A percentile compares a stretch with the other conserved stretches of the same genome.
Conservation (phyloP, 2,329 filamentous ascomycete genomes). For the Cladosporium colombiae region DNA sequence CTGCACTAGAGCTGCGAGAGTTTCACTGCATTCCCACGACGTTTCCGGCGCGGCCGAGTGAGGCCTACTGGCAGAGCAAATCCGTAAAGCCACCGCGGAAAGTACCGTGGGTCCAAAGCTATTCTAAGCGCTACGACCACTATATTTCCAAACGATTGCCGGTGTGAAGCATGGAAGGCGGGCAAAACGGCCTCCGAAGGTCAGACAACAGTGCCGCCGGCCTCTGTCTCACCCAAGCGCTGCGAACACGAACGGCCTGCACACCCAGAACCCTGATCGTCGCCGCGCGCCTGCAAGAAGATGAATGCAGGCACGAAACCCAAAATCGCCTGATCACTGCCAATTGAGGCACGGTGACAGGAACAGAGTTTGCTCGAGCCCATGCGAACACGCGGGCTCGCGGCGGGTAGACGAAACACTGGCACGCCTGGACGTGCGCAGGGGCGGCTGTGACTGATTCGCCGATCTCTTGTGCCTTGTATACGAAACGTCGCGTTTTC, state of each 20-base stretch:
- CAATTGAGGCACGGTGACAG: slow-evolving; percentile 15
- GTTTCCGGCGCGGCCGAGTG: slow-evolving; percentile 11
- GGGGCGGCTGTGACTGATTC: slow-evolving; percentile 4
- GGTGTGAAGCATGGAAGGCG: slow-evolving; percentile 14
- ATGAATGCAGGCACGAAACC: slow-evolving; percentile 17
- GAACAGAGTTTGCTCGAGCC: slow-evolving; percentile 17
- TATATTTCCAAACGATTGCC: slow-evolving; percentile 18
- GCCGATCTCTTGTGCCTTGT: neutral
- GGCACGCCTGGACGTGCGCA: slow-evolving; percentile 13
- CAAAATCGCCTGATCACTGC: neutral
- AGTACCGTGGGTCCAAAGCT: slow-evolving; percentile 15
- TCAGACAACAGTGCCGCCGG: slow-evolving; percentile 12
- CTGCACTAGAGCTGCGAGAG: slow-evolving; percentile 15
- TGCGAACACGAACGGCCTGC: slow-evolving; percentile 17
- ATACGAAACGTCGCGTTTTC: slow-evolving; percentile 15
- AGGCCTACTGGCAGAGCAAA: slow-evolving; percentile 2
- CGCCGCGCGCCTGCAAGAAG: slow-evolving; percentile 10
- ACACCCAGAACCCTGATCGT: slow-evolving; percentile 17
- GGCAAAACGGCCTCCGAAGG: slow-evolving; percentile 1
- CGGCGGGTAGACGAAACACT: slow-evolving; percentile 15
- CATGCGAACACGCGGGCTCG: slow-evolving; percentile 18
- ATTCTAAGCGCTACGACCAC: slow-evolving; percentile 17
- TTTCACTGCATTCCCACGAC: slow-evolving; percentile 9
- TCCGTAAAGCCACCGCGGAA: slow-evolving; percentile 18
- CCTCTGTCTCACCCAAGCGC: slow-evolving; percentile 4